Evolutionary conservation across 2,329 filamentous ascomycete genomes (phyloP).

Genomic region (Fusarium chaquense): DNA sequence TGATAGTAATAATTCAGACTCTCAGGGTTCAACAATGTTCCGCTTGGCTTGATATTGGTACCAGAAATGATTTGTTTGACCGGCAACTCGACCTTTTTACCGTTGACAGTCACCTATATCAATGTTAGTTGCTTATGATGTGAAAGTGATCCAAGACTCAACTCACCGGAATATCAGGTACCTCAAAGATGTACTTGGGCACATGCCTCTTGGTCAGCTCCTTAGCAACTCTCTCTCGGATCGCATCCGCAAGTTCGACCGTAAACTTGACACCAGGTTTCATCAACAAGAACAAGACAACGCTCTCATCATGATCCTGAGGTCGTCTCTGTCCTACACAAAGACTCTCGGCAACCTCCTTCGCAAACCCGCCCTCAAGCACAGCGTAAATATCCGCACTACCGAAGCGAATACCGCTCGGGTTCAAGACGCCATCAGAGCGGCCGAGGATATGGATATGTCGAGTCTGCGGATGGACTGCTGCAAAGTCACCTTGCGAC

Average conservation of each 20-base stretch:
- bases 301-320: constrained; percentile 64
- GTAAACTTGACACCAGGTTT: constrained; percentile 68
- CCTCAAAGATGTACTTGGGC: constrained; percentile 82
- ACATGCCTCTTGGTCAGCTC: constrained; percentile 80
- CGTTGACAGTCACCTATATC: constrained; percentile 78
- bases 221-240: constrained; percentile 74
- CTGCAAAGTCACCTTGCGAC: constrained; percentile 86
- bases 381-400: constrained; percentile 84
- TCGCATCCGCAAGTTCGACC: constrained; percentile 63
- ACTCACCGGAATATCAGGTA: constrained; percentile 81
- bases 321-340: constrained; percentile 82
- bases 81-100: constrained; percentile 87
- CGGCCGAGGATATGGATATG: constrained; percentile 75
- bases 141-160: rapidly evolving
- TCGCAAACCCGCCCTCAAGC: constrained; percentile 73
- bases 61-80: constrained; percentile 88
- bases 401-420: constrained; percentile 82
- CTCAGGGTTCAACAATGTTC: constrained; percentile 80
- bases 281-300: constrained; percentile 69
- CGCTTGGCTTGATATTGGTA: constrained; percentile 77
- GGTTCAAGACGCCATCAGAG: constrained; percentile 84
- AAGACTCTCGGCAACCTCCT: constrained; percentile 75
- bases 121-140: constrained; percentile 26
- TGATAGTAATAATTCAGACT: constrained; percentile 83
- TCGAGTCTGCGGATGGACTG: constrained; percentile 74